Evolutionary conservation across 225 moss, liverwort and hornwort species (phyloP), one percentile per base, ranked within the genome.

Genomic region (Bryum argenteum): DNA sequence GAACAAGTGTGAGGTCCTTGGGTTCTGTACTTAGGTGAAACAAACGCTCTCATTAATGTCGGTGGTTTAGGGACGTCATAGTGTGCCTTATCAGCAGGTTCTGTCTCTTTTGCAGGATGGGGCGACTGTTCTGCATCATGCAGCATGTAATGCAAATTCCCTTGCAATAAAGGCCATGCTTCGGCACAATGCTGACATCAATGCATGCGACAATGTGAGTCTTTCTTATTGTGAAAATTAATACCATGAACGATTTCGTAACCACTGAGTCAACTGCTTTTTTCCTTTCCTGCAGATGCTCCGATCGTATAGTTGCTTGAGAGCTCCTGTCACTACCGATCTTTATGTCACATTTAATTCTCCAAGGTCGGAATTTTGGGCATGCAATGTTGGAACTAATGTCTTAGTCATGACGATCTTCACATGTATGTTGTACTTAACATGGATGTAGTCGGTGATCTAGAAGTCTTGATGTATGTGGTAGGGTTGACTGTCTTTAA

Each of bases 101-200:
- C 59, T 58, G 39, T 65, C 73, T 76, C 50, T 22, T 70, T 40
- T 84, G 84, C 77, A 77, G 79, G 79, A 69, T 52, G 94, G 92
- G 65, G 92, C 93, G 54, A 92, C 89, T 33, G 75, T 84, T 43
- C 64, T 92, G 85, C 97, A 97, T 79, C 90, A 91, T 78, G 86
- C 94, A 61, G 85, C 85, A 40, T 92, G 83, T 71, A 72, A 61
- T 51, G 94, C 88, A 9, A 88, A 81, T 65, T 71, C 78, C n/a
- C 86, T 63, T 54, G 79, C 90, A 63, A 81, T 85, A 40, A 97
- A 87, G 78, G 73, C 88, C 68, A 52, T 92, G 60, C 77, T 89
- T 66, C 89, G 94, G 17, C 82, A 87, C 61, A 75, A 83, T 15
- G 81, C 88, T 26, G 86, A 89, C 66, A 85, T 94, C 48, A 92